Conservation (phyloP, 1,139 yeast species). For the Candida sojae region DNA sequence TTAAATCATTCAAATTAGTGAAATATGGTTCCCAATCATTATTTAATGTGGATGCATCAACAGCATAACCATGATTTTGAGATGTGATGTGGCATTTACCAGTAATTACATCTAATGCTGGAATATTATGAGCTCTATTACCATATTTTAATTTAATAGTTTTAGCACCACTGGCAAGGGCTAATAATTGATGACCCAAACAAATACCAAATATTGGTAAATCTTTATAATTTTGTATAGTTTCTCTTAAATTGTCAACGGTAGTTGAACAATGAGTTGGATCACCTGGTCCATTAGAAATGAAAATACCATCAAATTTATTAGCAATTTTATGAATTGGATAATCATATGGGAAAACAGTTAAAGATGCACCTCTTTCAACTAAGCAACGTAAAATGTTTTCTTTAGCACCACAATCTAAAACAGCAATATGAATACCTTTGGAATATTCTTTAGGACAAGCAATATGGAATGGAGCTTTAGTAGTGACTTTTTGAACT, state of each 20-base stretch:
- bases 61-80: conserved; percentile 98
- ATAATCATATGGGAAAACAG: conserved; percentile 95
- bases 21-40: conserved; percentile 83
- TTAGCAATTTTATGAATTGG: conserved; percentile 89
- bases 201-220: conserved; percentile 97
- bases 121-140: conserved; percentile 97
- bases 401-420: conserved; percentile 98
- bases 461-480: conserved; percentile 87
- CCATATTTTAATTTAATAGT: conserved; percentile 94
- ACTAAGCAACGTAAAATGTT: conserved; percentile 92
- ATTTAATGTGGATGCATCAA: conserved; percentile 76
- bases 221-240: conserved; percentile 62
- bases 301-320: conserved; percentile 91
- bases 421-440: conserved; percentile 79
- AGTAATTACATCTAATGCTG: conserved; percentile 84
- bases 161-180: conserved; percentile 91
- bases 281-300: conserved; percentile 98
- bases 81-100: conserved; percentile 97
- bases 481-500: conserved; percentile 92
- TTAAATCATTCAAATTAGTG: conserved; percentile 89
- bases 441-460: conserved; percentile 62
- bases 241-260: conserved; percentile 68
- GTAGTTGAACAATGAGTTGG: conserved; percentile 92
- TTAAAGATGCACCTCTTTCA: conserved; percentile 91
- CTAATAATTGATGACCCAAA: conserved; percentile 93